Base-by-base conservation (phyloP, 768 basidiomycete genomes). In the Pleurotus platypus region DNA sequence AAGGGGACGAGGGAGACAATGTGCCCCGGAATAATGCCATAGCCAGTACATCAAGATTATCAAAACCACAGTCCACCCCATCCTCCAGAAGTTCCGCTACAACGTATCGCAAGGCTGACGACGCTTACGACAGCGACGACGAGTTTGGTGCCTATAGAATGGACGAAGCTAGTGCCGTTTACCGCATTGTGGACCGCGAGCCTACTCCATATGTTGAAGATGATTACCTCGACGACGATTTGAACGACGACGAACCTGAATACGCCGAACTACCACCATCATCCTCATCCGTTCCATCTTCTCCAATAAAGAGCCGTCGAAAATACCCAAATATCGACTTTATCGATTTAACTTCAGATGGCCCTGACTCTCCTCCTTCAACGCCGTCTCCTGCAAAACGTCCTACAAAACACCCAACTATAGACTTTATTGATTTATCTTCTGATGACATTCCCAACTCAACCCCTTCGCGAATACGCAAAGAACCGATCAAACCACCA, bases 131-230 rank as follows among this genome's bases (percentile, higher is more conserved):
- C 40, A 42, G 45, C 22, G 55, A 47, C 24, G 55, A 50, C 39
- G 27, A 50, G 20, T 49, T 46, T n/a, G 58, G 48, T 11, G 37
- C 38, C 11, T 47, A 39, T 46, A 20, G n/a, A 24, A 3, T 46
- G 30, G 58, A 56, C 39, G 58, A 59, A 39, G 58, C 58, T 20
- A 56, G 43, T 46, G 37, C 30, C n/a, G 46, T 56, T 18, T 46
- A 46, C 13, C 55, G 46, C 35, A 24, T 46, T 26, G 16, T 18
- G 5, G 46, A 26, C 13, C 7, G 15, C 9, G 45, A 7, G 16
- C 42, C 9, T 22, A 45, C 20, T 7, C 42, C n/a, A 13, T 16
- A 42, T 42, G 11, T 35, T 11, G 30, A 35, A 35, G 42, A 45
- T 15, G 46, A 38, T 6, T 11, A 35, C 13, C 18, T 43, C 16